Conservation (phyloP, 306 rosid genomes). For the Styphnolobium japonicum region DNA sequence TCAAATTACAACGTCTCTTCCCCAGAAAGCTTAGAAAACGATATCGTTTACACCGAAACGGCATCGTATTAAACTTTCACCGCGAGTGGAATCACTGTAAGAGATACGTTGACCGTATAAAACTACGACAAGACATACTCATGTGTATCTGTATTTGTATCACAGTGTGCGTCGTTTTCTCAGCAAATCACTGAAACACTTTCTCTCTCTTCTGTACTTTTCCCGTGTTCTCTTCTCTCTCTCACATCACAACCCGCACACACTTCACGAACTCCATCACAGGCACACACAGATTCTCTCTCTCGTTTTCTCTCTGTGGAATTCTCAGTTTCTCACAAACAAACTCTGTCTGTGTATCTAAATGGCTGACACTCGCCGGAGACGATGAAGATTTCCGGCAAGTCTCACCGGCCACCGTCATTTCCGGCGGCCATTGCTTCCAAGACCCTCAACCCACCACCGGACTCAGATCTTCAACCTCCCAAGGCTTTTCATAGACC, state of each 20-base stretch:
- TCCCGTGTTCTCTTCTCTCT: conserved; percentile 34
- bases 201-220: conserved; percentile 25
- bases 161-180: conserved; percentile 35
- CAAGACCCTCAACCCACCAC: conserved; percentile 32
- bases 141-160: background rate
- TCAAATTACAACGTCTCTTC: background rate
- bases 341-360: background rate
- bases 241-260: conserved; percentile 11
- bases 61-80: background rate
- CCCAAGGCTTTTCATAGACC: conserved; percentile 11
- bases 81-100: background rate
- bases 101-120: conserved; percentile 34
- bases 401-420: conserved; percentile 31
- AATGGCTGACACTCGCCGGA: conserved; percentile 53
- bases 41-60: background rate
- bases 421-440: conserved; percentile 27
- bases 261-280: conserved; percentile 26
- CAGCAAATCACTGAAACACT: conserved; percentile 20
- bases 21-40: background rate
- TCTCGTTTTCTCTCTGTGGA: background rate
- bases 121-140: background rate
- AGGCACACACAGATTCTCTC: conserved; percentile 17
- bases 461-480: conserved; percentile 75
- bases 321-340: background rate
- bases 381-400: conserved; percentile 60